Conservation (phyloP, 2,329 filamentous ascomycete genomes). For the Fusarium chuoi region DNA sequence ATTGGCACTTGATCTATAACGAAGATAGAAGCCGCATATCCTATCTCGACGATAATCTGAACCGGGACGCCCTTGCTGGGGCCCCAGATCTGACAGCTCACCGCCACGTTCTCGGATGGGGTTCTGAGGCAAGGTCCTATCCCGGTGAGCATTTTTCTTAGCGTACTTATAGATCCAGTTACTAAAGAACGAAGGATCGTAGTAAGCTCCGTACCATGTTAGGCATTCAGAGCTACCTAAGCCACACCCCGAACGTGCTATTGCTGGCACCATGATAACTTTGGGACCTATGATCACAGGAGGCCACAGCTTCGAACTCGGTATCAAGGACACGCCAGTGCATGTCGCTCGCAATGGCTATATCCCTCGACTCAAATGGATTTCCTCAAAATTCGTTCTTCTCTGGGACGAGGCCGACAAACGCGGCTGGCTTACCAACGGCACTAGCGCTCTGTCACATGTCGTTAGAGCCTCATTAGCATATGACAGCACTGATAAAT, state of each 20-base stretch:
- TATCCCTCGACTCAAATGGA: not conserved
- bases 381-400: not conserved
- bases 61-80: accelerated
- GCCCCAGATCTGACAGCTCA: not conserved
- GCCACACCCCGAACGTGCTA: not conserved
- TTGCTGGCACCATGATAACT: not conserved
- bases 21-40: not conserved
- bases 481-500: not conserved
- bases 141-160: not conserved
- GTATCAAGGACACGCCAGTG: not conserved
- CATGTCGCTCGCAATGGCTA: not conserved
- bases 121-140: not conserved
- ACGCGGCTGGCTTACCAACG: not conserved
- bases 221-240: not conserved
- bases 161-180: accelerated
- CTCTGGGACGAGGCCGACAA: not conserved
- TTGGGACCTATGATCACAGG: not conserved
- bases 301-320: not conserved
- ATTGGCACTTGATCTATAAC: not conserved
- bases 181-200: not conserved
- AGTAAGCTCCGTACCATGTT: not conserved
- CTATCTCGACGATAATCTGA: not conserved
- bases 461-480: not conserved
- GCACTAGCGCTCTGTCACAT: not conserved
- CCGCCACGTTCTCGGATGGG: slow-evolving; percentile 1